Evolutionary conservation across 148 eudicot genomes (phyloP).

Genomic region (Vaccinium vitisidaea): DNA sequence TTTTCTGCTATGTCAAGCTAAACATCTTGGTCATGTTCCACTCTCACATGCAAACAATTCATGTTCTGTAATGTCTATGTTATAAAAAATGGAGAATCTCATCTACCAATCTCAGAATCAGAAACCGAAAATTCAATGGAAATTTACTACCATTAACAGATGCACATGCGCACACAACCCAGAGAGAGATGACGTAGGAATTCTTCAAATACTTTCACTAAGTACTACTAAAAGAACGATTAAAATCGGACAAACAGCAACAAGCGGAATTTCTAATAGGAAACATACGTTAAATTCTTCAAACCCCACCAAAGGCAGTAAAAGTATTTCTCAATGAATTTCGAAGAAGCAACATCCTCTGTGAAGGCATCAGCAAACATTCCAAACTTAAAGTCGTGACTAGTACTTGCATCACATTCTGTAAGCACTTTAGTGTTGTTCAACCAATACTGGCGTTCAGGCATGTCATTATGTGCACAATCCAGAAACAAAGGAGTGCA

Average conservation of each 20-base stretch:
- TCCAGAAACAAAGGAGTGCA: slow-evolving; percentile 50
- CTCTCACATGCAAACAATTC: not conserved
- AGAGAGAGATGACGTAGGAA: not conserved
- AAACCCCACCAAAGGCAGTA: slow-evolving; percentile 98
- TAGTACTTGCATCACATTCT: slow-evolving; percentile 45
- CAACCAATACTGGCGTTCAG: slow-evolving; percentile 48
- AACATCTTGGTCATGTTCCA: not conserved
- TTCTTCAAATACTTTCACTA: not conserved
- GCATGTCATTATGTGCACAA: not conserved
- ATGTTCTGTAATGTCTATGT: too few relatives aligned
- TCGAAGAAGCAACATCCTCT: slow-evolving; percentile 57
- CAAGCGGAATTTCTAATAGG: not conserved
- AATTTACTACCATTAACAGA: not conserved
- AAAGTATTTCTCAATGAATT: slow-evolving; percentile 52
- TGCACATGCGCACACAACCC: not conserved
- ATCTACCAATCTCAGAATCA: slow-evolving; percentile 6
- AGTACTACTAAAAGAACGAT: not conserved
- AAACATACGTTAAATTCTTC: slow-evolving; percentile 55
- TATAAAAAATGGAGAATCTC: slow-evolving; percentile 2
- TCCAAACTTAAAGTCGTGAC: slow-evolving; percentile 50
- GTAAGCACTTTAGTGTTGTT: slow-evolving; percentile 36
- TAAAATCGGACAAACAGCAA: not conserved
- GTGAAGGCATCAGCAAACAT: slow-evolving; percentile 59
- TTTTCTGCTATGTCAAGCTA: not conserved
- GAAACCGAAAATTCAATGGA: not conserved